These are phyloP conservation scores for Magnolia sinica DNA, from an alignment of 164 flowering plant genomes.

Conservation along the genomic window DNA sequence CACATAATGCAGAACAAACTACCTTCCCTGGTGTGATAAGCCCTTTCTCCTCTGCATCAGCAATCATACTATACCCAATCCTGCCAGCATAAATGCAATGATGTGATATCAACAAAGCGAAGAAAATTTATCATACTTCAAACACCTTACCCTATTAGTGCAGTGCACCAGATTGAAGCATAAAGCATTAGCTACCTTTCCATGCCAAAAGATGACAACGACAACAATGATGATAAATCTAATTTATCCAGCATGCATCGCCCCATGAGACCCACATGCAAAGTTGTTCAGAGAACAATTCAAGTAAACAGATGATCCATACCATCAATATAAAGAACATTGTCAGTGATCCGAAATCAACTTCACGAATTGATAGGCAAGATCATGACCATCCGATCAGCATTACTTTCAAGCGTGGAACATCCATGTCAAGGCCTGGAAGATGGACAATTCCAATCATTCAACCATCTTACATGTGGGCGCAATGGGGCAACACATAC, in stretches of 20 bases:
- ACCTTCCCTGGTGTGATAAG: constrained; percentile 81
- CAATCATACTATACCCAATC: constrained; percentile 85
- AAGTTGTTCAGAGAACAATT: neutral
- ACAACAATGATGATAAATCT: neutral
- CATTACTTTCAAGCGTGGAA: neutral
- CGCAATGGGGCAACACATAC: neutral
- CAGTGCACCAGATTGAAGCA: neutral
- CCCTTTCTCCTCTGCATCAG: constrained; percentile 86
- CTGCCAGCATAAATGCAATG: constrained; percentile 30
- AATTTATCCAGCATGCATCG: neutral
- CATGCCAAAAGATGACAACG: neutral
- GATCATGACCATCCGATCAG: neutral
- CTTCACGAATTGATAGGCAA: neutral
- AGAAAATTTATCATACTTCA: neutral
- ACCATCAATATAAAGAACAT: neutral
- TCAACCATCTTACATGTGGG: neutral
- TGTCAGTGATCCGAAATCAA: neutral
- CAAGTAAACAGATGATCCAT: neutral
- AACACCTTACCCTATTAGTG: neutral
- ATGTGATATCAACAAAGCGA: neutral
- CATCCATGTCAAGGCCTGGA: neutral
- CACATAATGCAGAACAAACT: constrained; percentile 18
- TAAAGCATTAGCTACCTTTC: neutral
- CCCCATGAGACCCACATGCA: neutral
- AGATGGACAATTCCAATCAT: neutral